Base-by-base conservation (phyloP, 2,329 filamentous ascomycete genomes). In the Stagonosporopsis tanaceti region DNA sequence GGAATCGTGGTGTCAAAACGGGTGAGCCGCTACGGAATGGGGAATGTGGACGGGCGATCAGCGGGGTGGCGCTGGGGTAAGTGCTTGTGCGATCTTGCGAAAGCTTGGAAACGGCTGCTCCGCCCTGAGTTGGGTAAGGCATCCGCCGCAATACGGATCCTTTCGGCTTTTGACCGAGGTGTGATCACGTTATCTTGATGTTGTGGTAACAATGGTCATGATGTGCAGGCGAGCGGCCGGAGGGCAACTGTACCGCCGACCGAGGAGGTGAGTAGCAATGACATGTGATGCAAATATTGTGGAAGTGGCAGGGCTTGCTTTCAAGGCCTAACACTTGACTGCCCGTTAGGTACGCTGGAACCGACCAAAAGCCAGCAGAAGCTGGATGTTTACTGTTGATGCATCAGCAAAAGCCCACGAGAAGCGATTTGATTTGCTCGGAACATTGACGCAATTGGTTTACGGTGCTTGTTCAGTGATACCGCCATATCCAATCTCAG, bases 21-120 rank as follows among this genome's bases (percentile, higher is more conserved):
- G 57, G 57, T 51, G 51, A 60, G 20, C 62, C 62, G 62, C 57
- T 60, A 41, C 50, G 38, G 22, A 50, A 54, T 50, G 32, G 41
- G 53, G 53, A 25, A 56, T 40, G 48, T 34, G 25, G 27, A 27
- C 35, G 6, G 57, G 39, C 60, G 63, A 66, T 66, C 62, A 53
- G 62, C 57, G 60, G 61, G 62, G 51, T 59, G 53, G 60, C 44
- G 60, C 50, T 48, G 51, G 47, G 52, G 54, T 46, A 54, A 47
- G 48, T 45, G 59, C 59, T 62, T 62, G 54, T 41, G 22, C 53
- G 60, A 56, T 57, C 59, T 61, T 61, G 63, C 40, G 27, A 53
- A 54, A 61, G 61, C 59, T 64, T 66, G 56, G 54, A 45, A 27
- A 25, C 46, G 44, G 44, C 27, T 47, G 38, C 37, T 38, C 60